These are phyloP conservation scores for Penicillium frequentans DNA, from an alignment of 2,329 filamentous ascomycete genomes.

Conservation along the genomic window DNA sequence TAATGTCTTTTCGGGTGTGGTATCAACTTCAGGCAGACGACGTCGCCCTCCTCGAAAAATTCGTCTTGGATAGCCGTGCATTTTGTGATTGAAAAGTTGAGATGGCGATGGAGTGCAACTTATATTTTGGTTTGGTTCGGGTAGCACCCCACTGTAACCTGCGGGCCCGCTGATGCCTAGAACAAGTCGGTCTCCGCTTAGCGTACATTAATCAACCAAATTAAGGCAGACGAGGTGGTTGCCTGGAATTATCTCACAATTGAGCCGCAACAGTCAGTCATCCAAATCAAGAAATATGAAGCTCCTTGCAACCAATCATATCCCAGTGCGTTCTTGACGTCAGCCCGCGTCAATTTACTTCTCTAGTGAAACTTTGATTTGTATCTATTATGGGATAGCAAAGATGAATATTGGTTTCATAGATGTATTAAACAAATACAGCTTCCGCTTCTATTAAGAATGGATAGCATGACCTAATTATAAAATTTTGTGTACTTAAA, in stretches of 20 bases:
- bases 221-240: neutral
- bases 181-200: neutral
- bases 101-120: neutral
- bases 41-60: neutral
- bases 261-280: neutral
- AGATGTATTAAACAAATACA: no score
- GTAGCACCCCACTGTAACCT: neutral
- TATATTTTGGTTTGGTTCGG: neutral
- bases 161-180: neutral
- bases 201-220: neutral
- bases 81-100: neutral
- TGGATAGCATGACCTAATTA: no score
- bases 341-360: no score
- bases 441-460: no score
- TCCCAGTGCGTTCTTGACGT: no score
- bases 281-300: neutral
- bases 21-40: no score
- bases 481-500: no score
- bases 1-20: neutral
- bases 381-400: no score
- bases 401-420: no score
- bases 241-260: neutral
- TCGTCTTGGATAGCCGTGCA: neutral
- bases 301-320: neutral
- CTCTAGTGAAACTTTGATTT: no score